Evolutionary conservation across 495 filamentous ascomycete genomes (phyloP).

Genomic region (Tetracladium marchalianum): DNA sequence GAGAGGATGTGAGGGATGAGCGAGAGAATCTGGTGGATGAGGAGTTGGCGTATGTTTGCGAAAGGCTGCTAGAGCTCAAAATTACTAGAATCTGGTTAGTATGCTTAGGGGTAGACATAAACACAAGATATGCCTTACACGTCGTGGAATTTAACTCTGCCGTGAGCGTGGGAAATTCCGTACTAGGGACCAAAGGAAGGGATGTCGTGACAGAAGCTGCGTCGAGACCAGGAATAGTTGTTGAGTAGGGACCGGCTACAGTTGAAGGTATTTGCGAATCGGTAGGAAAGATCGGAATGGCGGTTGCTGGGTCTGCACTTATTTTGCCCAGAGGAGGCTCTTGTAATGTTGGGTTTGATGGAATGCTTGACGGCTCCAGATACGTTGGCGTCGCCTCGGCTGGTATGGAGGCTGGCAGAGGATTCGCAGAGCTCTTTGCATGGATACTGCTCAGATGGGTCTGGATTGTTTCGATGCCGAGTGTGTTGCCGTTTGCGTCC

Average conservation of each 20-base stretch:
- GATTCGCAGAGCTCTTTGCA: not conserved
- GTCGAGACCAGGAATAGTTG: conserved; percentile 8
- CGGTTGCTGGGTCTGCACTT: not conserved
- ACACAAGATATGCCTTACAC: conserved; percentile 20
- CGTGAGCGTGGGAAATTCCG: conserved; percentile 32
- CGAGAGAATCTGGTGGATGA: conserved; percentile 2
- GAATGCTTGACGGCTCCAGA: not conserved
- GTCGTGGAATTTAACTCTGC: conserved; percentile 32
- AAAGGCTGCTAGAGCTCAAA: conserved; percentile 25
- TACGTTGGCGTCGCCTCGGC: not conserved
- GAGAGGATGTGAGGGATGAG: conserved; percentile 4
- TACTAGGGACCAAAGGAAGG: conserved; percentile 33
- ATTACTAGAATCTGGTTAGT: conserved; percentile 6
- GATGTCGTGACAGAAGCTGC: conserved; percentile 41
- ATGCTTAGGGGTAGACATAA: no score
- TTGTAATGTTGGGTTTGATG: no score
- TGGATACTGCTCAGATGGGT: not conserved
- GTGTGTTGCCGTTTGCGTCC: conserved; percentile 26
- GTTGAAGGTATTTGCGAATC: conserved; percentile 9
- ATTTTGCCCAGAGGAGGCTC: not conserved
- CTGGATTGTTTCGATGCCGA: conserved; percentile 18
- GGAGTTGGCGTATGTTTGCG: conserved; percentile 26
- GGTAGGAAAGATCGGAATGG: conserved; percentile 22
- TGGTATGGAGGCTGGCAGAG: not conserved
- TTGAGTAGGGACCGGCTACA: not conserved